Base-by-base conservation (phyloP, 2,329 filamentous ascomycete species). In the Phialophora expanda region DNA sequence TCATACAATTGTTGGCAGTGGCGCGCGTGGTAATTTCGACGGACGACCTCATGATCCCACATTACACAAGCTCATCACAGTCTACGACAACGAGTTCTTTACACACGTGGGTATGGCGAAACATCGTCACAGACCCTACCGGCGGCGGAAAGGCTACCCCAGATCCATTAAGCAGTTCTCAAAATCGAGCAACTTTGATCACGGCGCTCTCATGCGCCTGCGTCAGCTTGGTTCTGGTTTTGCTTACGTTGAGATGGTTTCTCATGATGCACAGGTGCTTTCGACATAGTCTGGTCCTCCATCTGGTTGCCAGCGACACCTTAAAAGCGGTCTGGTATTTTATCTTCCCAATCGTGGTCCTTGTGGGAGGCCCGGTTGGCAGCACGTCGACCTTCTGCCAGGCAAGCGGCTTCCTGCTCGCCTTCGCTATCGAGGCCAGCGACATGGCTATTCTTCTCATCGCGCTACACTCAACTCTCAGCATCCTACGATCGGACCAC, bases 371-470 rank as follows among this genome's bases (percentile, higher is more conserved):
- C 2, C 80, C 77, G 0, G 78, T 90, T 61, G 62, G 71, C 9
- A 85, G 84, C 28, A 70, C 76, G 0, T 85, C 85, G 2, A 74
- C 76, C 0, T 88, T 90, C 69, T 92, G 90, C 74, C 88, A 92
- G 77, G 80, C 84, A 51, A 87, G 84, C 70, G 90, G 90, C 0
- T 92, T 90, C 77, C 83, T 90, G 66, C 81, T 91, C 34, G 80
- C 87, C 4, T 76, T 87, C 57, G 86, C 87, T n/a, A 86, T 90
- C 64, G 88, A 91, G 75, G 86, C 87, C 22, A 44, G 68, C 79
- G 90, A 94, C 73, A 82, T 90, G 62, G 86, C 89, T 9, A 87
- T 92, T 17, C 81, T 92, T 14, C 82, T 91, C 64, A 91, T 94
- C 72, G 88, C 90, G 20, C 74, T 92, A 8, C 91, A 94, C 74